phyloP scores from a whole-genome alignment of 1,284 basidiomycete species.

The Sphagnurus paluster region DNA sequence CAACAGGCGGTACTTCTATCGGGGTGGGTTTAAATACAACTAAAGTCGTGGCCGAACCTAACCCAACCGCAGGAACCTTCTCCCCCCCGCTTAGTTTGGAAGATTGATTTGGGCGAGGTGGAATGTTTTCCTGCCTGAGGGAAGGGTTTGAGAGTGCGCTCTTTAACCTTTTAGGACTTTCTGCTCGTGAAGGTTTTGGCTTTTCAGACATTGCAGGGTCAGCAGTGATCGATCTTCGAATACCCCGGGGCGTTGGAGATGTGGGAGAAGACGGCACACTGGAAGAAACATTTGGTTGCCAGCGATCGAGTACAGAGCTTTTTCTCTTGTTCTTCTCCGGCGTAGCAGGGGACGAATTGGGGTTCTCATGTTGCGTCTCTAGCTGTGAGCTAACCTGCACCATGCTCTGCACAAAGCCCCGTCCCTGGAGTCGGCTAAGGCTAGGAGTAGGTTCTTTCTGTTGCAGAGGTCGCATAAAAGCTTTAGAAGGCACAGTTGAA shows the following conservation, averaged over 20 bases:
- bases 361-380: slow-evolving; percentile 46
- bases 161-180: slow-evolving; percentile 23
- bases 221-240: slow-evolving; percentile 42
- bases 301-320: slow-evolving; percentile 64
- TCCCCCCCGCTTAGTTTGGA: slow-evolving; percentile 8
- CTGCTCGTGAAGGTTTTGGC: neutral
- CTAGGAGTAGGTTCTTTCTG: slow-evolving; percentile 77
- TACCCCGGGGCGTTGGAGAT: slow-evolving; percentile 37
- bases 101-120: slow-evolving; percentile 7
- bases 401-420: slow-evolving; percentile 80
- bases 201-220: slow-evolving; percentile 10
- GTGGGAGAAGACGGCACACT: slow-evolving; percentile 33
- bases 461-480: slow-evolving; percentile 55
- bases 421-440: slow-evolving; percentile 76
- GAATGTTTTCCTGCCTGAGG: slow-evolving; percentile 21
- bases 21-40: slow-evolving; percentile 42
- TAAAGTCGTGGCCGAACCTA: slow-evolving; percentile 50
- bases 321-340: slow-evolving; percentile 40
- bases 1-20: slow-evolving; percentile 29
- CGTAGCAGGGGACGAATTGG: slow-evolving; percentile 31
- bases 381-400: slow-evolving; percentile 65
- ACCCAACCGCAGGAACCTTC: slow-evolving; percentile 9
- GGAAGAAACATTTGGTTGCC: slow-evolving; percentile 45
- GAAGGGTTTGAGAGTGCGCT: slow-evolving; percentile 28
- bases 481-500: slow-evolving; percentile 49